Percentiles rank a stretch among this genome's conserved stretches.
Evolutionary conservation across 176 grass and related monocot genomes (phyloP).

Genomic region (Coix lacrymajobi): DNA sequence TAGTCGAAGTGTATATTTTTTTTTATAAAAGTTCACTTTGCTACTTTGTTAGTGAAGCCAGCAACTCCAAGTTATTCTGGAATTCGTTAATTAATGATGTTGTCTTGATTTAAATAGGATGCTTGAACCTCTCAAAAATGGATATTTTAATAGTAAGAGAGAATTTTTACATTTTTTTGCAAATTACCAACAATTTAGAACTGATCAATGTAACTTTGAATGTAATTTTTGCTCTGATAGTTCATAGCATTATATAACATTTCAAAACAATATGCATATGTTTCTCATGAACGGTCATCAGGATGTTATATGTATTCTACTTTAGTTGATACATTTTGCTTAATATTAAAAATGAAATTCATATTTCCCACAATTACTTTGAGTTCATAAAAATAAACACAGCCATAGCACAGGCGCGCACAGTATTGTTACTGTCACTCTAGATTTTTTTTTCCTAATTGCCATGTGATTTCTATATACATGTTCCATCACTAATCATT

Average conservation of each 20-base stretch:
- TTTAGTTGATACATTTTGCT: not conserved
- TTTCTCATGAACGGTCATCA: not conserved
- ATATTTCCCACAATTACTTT: not conserved
- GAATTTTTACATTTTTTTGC: not conserved
- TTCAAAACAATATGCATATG: not conserved
- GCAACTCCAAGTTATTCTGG: not conserved
- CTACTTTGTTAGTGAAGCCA: conserved; percentile 6
- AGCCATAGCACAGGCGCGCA: not conserved
- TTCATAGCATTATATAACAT: not conserved
- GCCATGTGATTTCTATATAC: not conserved
- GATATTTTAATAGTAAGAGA: not conserved
- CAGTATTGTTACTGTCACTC: not conserved
- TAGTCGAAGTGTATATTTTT: not conserved
- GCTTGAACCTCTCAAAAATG: not conserved
- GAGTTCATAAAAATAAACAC: not conserved
- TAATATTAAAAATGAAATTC: conserved; percentile 1
- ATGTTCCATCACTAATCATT: not conserved
- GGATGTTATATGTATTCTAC: conserved; percentile 2
- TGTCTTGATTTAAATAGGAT: not conserved
- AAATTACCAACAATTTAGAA: not conserved
- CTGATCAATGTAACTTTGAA: not conserved
- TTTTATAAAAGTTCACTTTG: not conserved
- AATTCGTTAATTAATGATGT: not conserved
- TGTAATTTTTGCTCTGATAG: not conserved
- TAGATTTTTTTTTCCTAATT: not conserved